phyloP scores from a whole-genome alignment of 768 basidiomycete species.

The Panus rudis region DNA sequence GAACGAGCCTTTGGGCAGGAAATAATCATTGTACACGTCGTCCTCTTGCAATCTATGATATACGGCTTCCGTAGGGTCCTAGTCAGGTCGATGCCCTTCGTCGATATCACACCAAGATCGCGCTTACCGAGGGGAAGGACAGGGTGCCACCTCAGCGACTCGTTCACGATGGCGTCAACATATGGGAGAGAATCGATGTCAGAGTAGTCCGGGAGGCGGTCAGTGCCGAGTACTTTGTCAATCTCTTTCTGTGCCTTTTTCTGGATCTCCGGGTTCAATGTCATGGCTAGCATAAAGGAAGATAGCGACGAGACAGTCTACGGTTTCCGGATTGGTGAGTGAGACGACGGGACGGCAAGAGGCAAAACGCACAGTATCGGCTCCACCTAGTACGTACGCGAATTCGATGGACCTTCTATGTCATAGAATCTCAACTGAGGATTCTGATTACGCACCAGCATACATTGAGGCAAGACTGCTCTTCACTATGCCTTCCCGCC shows the following conservation, averaged over 20 bases:
- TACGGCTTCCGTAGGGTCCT: neutral
- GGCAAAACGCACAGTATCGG: neutral
- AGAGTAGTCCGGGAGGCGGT: conserved; percentile 14
- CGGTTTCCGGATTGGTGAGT: no score
- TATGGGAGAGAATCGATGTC: conserved; percentile 17
- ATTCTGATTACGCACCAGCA: no score
- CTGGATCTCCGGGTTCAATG: conserved; percentile 27
- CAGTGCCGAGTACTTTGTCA: conserved; percentile 17
- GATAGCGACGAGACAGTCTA: conserved; percentile 27
- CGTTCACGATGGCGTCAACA: conserved; percentile 16
- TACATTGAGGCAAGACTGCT: no score
- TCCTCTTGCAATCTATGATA: neutral
- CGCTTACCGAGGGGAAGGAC: conserved; percentile 17
- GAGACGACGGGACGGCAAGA: neutral
- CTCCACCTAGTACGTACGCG: neutral
- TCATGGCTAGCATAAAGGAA: conserved; percentile 32
- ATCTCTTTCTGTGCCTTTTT: conserved; percentile 23
- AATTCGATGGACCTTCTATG: no score
- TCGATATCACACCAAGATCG: no score
- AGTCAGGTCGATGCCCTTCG: neutral
- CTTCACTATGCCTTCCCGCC: no score
- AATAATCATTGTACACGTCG: neutral
- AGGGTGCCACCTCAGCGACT: conserved; percentile 23
- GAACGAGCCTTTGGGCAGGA: neutral
- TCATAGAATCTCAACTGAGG: no score